Percentiles rank a stretch among this genome's conserved stretches.
phyloP scores from a whole-genome alignment of 176 grass and related monocot genomes.

The Carex littledalei region DNA sequence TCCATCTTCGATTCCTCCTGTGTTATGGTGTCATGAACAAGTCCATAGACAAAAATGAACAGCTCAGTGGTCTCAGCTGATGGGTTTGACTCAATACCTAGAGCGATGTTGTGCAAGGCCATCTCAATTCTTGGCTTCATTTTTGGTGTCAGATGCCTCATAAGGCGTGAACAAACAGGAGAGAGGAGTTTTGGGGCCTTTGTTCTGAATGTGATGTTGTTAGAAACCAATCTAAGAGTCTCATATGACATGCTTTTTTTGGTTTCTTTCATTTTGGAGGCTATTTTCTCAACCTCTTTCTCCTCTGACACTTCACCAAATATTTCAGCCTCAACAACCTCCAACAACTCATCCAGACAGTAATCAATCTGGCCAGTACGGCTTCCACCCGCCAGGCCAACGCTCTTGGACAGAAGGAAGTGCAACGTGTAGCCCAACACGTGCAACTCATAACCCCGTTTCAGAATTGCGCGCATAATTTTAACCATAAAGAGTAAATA shows the following conservation, averaged over 20 bases:
- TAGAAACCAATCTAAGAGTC: constrained; percentile 68
- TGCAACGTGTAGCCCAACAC: constrained; percentile 90
- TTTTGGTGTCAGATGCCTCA: constrained; percentile 66
- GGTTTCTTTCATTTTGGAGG: constrained; percentile 97
- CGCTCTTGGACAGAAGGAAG: constrained; percentile 66
- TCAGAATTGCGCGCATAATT: constrained; percentile 82
- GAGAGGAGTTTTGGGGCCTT: constrained; percentile 67
- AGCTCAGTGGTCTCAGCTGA: constrained; percentile 58
- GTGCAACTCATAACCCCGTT: constrained; percentile 93
- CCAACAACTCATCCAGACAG: constrained; percentile 77
- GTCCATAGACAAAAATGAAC: constrained; percentile 65
- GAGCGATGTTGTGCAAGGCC: constrained; percentile 74
- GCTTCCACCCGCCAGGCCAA: constrained; percentile 14
- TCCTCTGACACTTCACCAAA: constrained; percentile 87
- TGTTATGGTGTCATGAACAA: constrained; percentile 62
- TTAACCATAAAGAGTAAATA: constrained; percentile 81
- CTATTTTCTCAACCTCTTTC: constrained; percentile 97
- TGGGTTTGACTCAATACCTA: constrained; percentile 80
- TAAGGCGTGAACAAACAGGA: constrained; percentile 51
- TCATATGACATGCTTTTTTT: constrained; percentile 93
- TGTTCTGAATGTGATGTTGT: constrained; percentile 72
- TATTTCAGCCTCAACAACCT: constrained; percentile 66
- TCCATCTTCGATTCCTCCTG: constrained; percentile 30
- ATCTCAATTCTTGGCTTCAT: constrained; percentile 58
- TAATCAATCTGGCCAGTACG: constrained; percentile 72